These are phyloP conservation scores for Salix viminalis DNA, from an alignment of 345 rosid genomes.

Conservation along the genomic window DNA sequence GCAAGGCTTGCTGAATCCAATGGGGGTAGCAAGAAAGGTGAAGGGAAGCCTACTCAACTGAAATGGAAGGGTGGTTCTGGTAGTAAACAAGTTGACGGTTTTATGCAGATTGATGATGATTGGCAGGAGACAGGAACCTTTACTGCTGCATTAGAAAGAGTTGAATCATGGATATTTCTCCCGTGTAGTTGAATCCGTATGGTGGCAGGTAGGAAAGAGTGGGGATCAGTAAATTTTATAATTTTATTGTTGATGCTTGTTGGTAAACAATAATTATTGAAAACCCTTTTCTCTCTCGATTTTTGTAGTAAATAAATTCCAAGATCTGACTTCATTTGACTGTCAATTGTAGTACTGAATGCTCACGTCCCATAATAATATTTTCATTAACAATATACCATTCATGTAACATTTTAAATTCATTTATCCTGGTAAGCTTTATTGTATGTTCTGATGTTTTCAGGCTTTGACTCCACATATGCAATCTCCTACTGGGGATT, in stretches of 20 bases:
- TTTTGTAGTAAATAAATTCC: neutral
- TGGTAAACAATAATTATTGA: neutral
- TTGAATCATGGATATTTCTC: slow-evolving; percentile 92
- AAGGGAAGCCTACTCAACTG: slow-evolving; percentile 26
- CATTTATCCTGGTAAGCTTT: neutral
- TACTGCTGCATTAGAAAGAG: slow-evolving; percentile 64
- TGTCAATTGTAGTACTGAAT: neutral
- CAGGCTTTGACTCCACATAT: slow-evolving; percentile 87
- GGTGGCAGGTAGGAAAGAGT: slow-evolving; percentile 85
- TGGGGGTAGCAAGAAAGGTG: slow-evolving; percentile 43
- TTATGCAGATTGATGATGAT: slow-evolving; percentile 49
- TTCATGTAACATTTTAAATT: neutral
- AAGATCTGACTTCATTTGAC: neutral
- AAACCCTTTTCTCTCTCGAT: neutral
- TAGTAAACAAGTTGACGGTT: slow-evolving; percentile 39
- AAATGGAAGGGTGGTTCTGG: slow-evolving; percentile 47
- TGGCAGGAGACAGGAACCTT: slow-evolving; percentile 95
- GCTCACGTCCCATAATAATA: neutral
- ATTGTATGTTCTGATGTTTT: neutral
- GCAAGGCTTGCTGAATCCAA: slow-evolving; percentile 43
- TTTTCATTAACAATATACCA: neutral
- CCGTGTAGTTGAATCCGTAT: slow-evolving; percentile 83
- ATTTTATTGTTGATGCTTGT: slow-evolving; percentile 1
- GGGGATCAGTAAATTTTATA: neutral
- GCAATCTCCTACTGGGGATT: slow-evolving; percentile 60